These are phyloP conservation scores for Arthrobotrys conoides DNA, from an alignment of 2,329 filamentous ascomycete genomes.

Conservation along the genomic window DNA sequence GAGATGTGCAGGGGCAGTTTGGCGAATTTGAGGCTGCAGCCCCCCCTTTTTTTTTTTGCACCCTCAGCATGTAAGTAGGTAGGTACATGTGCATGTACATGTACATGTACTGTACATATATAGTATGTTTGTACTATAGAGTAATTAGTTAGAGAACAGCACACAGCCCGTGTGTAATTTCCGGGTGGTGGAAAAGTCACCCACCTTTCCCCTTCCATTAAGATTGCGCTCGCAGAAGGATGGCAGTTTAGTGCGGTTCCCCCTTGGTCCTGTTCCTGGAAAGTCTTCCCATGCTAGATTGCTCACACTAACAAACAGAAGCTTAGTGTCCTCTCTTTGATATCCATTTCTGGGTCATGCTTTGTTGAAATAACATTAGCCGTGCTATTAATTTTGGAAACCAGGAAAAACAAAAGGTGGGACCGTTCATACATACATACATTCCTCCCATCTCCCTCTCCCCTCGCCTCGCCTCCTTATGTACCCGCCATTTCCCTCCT, in stretches of 20 bases:
- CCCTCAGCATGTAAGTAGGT: neutral
- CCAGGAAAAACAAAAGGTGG: conserved; percentile 22
- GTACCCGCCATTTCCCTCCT: conserved; percentile 58
- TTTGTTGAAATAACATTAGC: conserved; percentile 31
- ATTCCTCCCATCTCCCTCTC: too few species aligned
- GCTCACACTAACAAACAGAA: conserved; percentile 25
- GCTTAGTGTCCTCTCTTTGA: conserved; percentile 30
- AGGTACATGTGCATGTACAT: too few species aligned
- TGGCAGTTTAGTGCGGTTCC: conserved; percentile 18
- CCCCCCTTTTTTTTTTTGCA: conserved; percentile 40
- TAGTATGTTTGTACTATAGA: too few species aligned
- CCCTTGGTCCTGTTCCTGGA: conserved; percentile 51
- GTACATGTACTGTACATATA: too few species aligned
- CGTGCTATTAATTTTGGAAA: conserved; percentile 33
- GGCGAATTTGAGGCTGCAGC: conserved; percentile 44
- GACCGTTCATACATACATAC: neutral
- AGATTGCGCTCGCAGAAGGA: conserved; percentile 38
- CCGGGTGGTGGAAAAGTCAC: conserved; percentile 33
- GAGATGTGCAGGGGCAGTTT: conserved; percentile 29
- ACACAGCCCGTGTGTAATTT: conserved; percentile 49
- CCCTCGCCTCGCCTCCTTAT: conserved; percentile 40
- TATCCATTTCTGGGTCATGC: conserved; percentile 31
- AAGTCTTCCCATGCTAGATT: conserved; percentile 45
- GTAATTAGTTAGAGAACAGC: neutral
- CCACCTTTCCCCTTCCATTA: conserved; percentile 22